Percentiles rank a stretch among this genome's conserved stretches.
These are phyloP conservation scores for Elsinoe australis DNA, from an alignment of 2,329 filamentous ascomycete genomes.

Conservation along the genomic window DNA sequence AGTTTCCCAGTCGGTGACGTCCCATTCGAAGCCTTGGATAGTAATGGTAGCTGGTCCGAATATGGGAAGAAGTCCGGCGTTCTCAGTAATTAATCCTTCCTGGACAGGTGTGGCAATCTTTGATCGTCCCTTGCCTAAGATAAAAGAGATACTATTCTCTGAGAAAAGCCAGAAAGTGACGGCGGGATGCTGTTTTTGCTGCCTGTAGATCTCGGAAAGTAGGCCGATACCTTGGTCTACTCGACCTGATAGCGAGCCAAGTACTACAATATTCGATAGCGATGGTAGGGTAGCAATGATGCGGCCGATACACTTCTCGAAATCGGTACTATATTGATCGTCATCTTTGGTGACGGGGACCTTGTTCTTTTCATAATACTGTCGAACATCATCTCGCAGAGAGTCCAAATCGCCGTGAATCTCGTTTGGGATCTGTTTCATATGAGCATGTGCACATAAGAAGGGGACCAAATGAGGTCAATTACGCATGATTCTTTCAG, in stretches of 20 bases:
- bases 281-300: slow-evolving; percentile 39
- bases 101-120: slow-evolving; percentile 54
- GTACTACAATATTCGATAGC: slow-evolving; percentile 53
- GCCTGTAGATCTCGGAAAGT: slow-evolving; percentile 69
- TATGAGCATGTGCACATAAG: slow-evolving; percentile 23
- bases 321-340: slow-evolving; percentile 88
- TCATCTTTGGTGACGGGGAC: slow-evolving; percentile 59
- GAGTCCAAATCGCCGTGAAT: slow-evolving; percentile 94
- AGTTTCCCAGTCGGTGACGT: slow-evolving; percentile 72
- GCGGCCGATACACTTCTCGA: slow-evolving; percentile 67
- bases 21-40: slow-evolving; percentile 80
- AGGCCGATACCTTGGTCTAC: slow-evolving; percentile 89
- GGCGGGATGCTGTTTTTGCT: slow-evolving; percentile 38
- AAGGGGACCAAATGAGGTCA: slow-evolving; percentile 10
- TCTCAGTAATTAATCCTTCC: slow-evolving; percentile 56
- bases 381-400: slow-evolving; percentile 52
- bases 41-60: slow-evolving; percentile 71
- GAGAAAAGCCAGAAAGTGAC: slow-evolving; percentile 66
- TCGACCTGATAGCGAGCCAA: slow-evolving; percentile 80
- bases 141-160: slow-evolving; percentile 70
- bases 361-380: slow-evolving; percentile 57
- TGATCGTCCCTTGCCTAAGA: slow-evolving; percentile 64
- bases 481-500: slow-evolving; percentile 16
- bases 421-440: slow-evolving; percentile 38
- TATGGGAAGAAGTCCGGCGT: slow-evolving; percentile 80